These are phyloP conservation scores for Juncus effusus DNA, from an alignment of 176 grass and related monocot species.

Conservation along the genomic window DNA sequence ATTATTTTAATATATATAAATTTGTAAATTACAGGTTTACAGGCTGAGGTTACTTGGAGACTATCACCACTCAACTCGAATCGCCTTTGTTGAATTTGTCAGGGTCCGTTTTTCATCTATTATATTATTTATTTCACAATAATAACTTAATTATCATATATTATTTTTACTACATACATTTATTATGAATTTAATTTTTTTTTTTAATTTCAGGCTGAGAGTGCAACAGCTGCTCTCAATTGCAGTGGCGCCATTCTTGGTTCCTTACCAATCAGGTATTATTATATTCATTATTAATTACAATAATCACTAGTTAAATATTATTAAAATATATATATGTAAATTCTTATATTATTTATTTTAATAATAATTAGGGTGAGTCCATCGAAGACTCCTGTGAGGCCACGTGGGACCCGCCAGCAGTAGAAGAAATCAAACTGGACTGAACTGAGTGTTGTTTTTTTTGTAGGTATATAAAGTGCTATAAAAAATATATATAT, in stretches of 20 bases:
- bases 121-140: not conserved
- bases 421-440: slow-evolving; percentile 49
- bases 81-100: slow-evolving; percentile 99
- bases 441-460: not conserved
- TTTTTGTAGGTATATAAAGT: slow-evolving; percentile 69
- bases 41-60: slow-evolving; percentile 97
- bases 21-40: slow-evolving; percentile 52
- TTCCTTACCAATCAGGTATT: slow-evolving; percentile 92
- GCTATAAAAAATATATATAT: slow-evolving; percentile 61
- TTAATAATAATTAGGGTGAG: slow-evolving; percentile 60
- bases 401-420: slow-evolving; percentile 71
- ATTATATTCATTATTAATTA: slow-evolving; percentile 20
- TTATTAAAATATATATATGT: too few relatives aligned
- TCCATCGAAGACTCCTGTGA: slow-evolving; percentile 97
- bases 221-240: slow-evolving; percentile 94
- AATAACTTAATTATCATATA: slow-evolving; percentile 2
- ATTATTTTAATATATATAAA: slow-evolving; percentile 5
- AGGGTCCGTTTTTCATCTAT: slow-evolving; percentile 46
- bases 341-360: not conserved
- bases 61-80: slow-evolving; percentile 89
- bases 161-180: slow-evolving; percentile 8
- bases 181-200: too few relatives aligned
- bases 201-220: slow-evolving; percentile 72
- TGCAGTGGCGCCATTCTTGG: slow-evolving; percentile 94
- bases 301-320: slow-evolving; percentile 6